phyloP scores from a whole-genome alignment of 441 rosid genomes.

The Isatis lusitanica region DNA sequence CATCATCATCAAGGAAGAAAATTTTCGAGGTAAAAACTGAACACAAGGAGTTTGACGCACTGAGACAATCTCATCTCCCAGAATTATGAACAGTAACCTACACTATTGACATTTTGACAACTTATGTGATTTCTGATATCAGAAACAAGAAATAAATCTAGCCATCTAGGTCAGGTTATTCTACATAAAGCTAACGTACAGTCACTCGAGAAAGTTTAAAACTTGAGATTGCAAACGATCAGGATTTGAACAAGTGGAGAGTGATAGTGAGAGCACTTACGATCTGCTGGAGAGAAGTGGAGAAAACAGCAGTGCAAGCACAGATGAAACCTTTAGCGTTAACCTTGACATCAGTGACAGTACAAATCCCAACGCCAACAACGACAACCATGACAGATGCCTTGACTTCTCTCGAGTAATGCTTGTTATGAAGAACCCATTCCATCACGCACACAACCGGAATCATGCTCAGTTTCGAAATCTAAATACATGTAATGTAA shows the following conservation, averaged over 20 bases:
- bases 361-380: constrained; percentile 91
- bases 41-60: background rate
- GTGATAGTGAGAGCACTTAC: constrained; percentile 47
- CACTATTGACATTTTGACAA: background rate
- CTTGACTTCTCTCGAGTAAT: constrained; percentile 79
- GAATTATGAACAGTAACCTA: background rate
- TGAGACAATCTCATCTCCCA: background rate
- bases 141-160: background rate
- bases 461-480: constrained; percentile 95
- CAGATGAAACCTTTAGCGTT: constrained; percentile 87
- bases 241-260: background rate
- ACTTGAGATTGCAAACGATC: background rate
- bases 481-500: constrained; percentile 36
- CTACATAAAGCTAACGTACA: background rate
- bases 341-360: constrained; percentile 92
- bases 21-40: background rate
- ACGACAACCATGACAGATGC: constrained; percentile 86
- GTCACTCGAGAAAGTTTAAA: background rate
- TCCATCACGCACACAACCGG: constrained; percentile 96
- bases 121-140: background rate
- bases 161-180: background rate
- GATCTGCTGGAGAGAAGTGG: constrained; percentile 92
- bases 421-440: constrained; percentile 83
- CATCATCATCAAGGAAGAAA: constrained; percentile 8
- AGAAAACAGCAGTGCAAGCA: constrained; percentile 75